Conservation (phyloP, 495 filamentous ascomycete species). For the Talaromyces ruber region DNA sequence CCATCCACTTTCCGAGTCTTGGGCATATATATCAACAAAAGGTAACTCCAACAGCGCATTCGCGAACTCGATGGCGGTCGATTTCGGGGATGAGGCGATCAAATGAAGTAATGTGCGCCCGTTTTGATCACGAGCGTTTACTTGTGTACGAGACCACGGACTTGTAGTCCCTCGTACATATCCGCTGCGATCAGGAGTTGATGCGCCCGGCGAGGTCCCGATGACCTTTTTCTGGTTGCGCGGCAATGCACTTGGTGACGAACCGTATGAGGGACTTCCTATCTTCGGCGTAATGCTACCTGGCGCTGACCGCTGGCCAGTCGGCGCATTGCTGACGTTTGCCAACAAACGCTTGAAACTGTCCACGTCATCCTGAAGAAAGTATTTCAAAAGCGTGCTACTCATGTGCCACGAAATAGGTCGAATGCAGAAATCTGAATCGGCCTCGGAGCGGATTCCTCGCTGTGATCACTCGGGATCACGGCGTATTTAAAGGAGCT, state of each 20-base stretch:
- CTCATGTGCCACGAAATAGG: slow-evolving; percentile 69
- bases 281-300: slow-evolving; percentile 25
- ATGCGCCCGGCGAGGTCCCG: slow-evolving; percentile 21
- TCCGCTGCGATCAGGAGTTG: slow-evolving; percentile 16
- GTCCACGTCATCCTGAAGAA: slow-evolving; percentile 92
- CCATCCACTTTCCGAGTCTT: slow-evolving; percentile 92
- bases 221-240: slow-evolving; percentile 31
- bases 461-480: slow-evolving; percentile 71
- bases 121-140: slow-evolving; percentile 71
- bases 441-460: slow-evolving; percentile 64
- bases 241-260: slow-evolving; percentile 34
- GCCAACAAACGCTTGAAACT: slow-evolving; percentile 77
- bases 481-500: slow-evolving; percentile 80
- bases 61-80: slow-evolving; percentile 62
- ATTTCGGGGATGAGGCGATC: slow-evolving; percentile 64
- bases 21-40: slow-evolving; percentile 72
- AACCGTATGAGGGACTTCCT: slow-evolving; percentile 41
- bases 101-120: slow-evolving; percentile 82
- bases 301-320: slow-evolving; percentile 22
- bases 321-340: slow-evolving; percentile 45
- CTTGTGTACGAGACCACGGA: slow-evolving; percentile 55
- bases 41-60: slow-evolving; percentile 70
- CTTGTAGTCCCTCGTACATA: slow-evolving; percentile 10
- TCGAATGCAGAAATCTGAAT: slow-evolving; percentile 40
- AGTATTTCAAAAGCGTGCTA: slow-evolving; percentile 90